These are phyloP conservation scores for Xylaria sp. DNA, from an alignment of 2,329 filamentous ascomycete genomes.

Conservation along the genomic window DNA sequence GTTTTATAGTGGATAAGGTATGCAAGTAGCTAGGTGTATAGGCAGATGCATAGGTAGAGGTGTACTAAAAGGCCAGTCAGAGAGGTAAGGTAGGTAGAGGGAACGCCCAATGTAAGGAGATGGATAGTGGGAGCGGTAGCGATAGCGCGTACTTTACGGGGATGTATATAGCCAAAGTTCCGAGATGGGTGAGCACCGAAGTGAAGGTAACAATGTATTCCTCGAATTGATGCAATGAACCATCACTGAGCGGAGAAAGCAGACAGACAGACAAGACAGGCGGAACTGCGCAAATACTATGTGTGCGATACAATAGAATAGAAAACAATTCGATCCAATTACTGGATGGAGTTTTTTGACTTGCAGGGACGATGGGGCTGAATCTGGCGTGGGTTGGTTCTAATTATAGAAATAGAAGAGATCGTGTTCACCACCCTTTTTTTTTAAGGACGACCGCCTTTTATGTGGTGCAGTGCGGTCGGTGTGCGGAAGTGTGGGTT, in stretches of 20 bases:
- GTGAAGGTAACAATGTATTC: not conserved
- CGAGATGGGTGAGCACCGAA: constrained; percentile 1
- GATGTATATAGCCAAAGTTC: not conserved
- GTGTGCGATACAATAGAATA: constrained; percentile 15
- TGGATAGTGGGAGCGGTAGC: not conserved
- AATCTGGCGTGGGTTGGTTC: constrained; percentile 62
- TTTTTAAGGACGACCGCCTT: constrained; percentile 19
- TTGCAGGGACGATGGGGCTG: constrained; percentile 60
- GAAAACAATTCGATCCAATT: constrained; percentile 34
- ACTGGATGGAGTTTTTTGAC: constrained; percentile 48
- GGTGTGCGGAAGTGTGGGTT: constrained; percentile 31
- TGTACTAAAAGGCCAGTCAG: not conserved
- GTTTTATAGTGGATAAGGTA: constrained; percentile 20
- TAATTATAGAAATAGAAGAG: constrained; percentile 65
- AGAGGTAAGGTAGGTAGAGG: not conserved
- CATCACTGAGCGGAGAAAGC: constrained; percentile 20
- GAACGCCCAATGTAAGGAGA: not conserved
- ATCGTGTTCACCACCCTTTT: constrained; percentile 55
- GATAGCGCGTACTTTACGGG: not conserved
- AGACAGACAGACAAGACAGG: not conserved
- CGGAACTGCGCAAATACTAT: constrained; percentile 29
- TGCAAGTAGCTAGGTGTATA: not conserved
- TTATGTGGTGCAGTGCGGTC: constrained; percentile 24
- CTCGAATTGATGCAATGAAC: constrained; percentile 42
- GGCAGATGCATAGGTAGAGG: not conserved